Evolutionary conservation across 2,329 filamentous ascomycete genomes (phyloP).

Genomic region (Nemania diffusa): DNA sequence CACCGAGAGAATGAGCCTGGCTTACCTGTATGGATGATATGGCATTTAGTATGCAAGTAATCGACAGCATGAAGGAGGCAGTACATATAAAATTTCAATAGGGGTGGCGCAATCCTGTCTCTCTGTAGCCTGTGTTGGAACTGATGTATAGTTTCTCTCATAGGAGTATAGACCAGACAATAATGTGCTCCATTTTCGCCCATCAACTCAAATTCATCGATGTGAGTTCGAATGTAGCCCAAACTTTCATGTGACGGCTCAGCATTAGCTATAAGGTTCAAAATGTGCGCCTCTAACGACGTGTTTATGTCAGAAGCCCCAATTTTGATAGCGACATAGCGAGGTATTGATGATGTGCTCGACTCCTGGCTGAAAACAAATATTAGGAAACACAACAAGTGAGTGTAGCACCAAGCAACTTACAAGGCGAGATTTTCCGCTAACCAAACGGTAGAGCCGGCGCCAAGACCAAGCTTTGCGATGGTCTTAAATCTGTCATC

Average conservation of each 20-base stretch:
- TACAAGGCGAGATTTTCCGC: conserved; percentile 7
- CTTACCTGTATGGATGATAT: conserved; percentile 1
- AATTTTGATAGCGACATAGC: conserved; percentile 2
- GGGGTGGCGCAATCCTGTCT: background rate
- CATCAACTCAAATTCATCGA: background rate
- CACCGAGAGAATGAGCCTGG: background rate
- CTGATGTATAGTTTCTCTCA: background rate
- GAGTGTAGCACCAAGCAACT: too few relatives aligned
- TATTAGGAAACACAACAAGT: background rate
- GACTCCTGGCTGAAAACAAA: background rate
- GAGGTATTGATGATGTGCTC: background rate
- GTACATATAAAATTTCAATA: background rate
- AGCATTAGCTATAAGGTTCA: background rate
- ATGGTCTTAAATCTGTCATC: conserved; percentile 3
- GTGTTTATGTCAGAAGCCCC: background rate
- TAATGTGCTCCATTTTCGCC: background rate
- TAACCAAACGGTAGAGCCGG: conserved; percentile 5
- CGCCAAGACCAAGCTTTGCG: background rate
- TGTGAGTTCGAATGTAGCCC: background rate
- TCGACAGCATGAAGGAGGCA: background rate
- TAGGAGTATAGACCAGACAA: background rate
- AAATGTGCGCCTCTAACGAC: background rate
- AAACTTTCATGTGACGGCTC: background rate
- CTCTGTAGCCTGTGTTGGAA: background rate
- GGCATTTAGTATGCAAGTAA: background rate